Percentiles rank a stretch among this genome's conserved stretches.
Conservation (phyloP, 129 eudicot genomes). For the Gnaphalium uliginosum region DNA sequence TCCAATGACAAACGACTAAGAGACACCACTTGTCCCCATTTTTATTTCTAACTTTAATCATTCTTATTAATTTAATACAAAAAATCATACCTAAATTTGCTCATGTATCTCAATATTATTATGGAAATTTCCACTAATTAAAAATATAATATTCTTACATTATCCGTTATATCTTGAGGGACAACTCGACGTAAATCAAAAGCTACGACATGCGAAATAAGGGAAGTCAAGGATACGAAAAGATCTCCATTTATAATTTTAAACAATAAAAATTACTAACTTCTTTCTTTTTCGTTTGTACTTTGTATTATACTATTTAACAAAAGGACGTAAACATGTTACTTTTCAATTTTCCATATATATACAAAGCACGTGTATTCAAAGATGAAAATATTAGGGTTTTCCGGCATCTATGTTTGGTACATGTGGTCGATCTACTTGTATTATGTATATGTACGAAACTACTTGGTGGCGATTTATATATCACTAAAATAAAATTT, state of each 20-base stretch:
- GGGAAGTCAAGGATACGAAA: conserved; percentile 22
- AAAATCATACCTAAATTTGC: background rate
- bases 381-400: background rate
- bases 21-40: conserved; percentile 20
- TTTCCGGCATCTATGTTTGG: too few species aligned
- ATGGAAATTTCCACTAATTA: background rate
- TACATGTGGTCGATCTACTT: too few species aligned
- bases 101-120: background rate
- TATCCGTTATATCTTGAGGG: conserved; percentile 13
- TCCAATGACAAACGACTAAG: conserved; percentile 28
- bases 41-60: background rate
- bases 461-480: too few species aligned
- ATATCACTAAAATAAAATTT: too few species aligned
- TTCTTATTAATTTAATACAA: background rate
- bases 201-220: background rate
- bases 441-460: too few species aligned
- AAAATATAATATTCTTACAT: background rate
- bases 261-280: conserved; percentile 12
- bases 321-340: conserved; percentile 18
- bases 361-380: conserved; percentile 24
- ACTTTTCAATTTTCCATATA: background rate
- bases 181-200: background rate
- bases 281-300: background rate
- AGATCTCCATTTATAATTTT: background rate
- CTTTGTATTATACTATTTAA: too few species aligned